A percentile compares a stretch with the other conserved stretches of the same genome.
Conservation (phyloP, 2,329 filamentous ascomycete genomes). For the Claviceps purpurea region DNA sequence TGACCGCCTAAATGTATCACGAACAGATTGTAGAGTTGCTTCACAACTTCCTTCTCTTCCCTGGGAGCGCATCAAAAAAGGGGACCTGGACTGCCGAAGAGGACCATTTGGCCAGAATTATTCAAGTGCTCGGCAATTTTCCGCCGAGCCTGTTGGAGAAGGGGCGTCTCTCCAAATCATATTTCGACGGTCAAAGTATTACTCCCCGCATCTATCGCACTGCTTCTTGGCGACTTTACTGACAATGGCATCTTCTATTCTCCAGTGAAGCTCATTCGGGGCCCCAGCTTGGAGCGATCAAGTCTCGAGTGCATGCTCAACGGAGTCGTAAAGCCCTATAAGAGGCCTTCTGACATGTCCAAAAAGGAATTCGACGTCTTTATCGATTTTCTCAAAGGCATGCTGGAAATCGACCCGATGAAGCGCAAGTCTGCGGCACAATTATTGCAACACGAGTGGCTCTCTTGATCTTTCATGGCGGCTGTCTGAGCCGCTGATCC, state of each 20-base stretch:
- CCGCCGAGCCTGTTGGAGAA: background rate
- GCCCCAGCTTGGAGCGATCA: background rate
- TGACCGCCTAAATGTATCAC: background rate
- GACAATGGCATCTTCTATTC: background rate
- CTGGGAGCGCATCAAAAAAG: background rate
- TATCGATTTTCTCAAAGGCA: constrained; percentile 1
- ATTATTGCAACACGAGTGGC: background rate
- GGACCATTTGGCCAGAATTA: constrained; percentile 1
- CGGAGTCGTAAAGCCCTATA: background rate
- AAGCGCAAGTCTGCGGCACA: background rate
- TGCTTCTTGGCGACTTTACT: background rate
- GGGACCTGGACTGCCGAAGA: constrained; percentile 2
- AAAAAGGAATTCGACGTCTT: background rate
- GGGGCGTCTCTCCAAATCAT: background rate
- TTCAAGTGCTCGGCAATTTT: background rate
- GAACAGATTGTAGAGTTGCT: background rate
- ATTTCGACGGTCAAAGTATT: constrained; percentile 1
- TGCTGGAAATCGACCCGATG: constrained; percentile 1
- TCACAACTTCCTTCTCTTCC: background rate
- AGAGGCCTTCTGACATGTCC: background rate
- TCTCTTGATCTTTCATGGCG: too few species aligned
- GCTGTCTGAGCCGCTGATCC: too few species aligned
- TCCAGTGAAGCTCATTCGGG: background rate
- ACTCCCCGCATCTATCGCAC: background rate
- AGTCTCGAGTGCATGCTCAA: constrained; percentile 1